Conservation (phyloP, 2,329 filamentous ascomycete genomes). For the Trichoderma sp. region DNA sequence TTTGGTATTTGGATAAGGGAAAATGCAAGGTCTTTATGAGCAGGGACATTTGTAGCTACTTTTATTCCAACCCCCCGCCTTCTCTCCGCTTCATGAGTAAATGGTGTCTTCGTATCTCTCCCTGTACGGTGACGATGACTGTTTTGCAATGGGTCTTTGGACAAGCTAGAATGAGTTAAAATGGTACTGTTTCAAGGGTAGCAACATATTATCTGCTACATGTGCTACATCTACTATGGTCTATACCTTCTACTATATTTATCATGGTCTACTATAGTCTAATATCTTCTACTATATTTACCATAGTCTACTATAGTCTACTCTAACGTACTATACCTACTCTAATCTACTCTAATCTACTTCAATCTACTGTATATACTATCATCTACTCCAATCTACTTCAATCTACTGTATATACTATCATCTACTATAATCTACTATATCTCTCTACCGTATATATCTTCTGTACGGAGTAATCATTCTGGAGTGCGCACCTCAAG, state of each 20-base stretch:
- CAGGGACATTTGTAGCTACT: not conserved
- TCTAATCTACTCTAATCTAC: no score
- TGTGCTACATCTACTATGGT: not conserved
- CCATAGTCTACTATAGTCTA: not conserved
- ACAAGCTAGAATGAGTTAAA: no score
- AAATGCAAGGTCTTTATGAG: not conserved
- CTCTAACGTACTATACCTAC: no score
- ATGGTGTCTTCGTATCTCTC: not conserved
- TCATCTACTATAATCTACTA: not conserved
- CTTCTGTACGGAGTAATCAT: not conserved
- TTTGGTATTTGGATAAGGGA: not conserved
- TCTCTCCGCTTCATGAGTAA: not conserved
- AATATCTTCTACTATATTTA: not conserved
- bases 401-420: not conserved
- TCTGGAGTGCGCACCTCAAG: not conserved
- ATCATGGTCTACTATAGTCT: not conserved
- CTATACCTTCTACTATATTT: not conserved
- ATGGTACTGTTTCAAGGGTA: not conserved
- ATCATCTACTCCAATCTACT: no score
- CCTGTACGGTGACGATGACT: not conserved
- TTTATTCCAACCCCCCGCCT: not conserved
- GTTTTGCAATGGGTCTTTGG: not conserved
- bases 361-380: not conserved
- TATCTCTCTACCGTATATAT: not conserved
- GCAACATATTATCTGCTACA: not conserved